Evolutionary conservation across 768 basidiomycete species (phyloP).

Genomic region (Hemileccinum rubropunctum): DNA sequence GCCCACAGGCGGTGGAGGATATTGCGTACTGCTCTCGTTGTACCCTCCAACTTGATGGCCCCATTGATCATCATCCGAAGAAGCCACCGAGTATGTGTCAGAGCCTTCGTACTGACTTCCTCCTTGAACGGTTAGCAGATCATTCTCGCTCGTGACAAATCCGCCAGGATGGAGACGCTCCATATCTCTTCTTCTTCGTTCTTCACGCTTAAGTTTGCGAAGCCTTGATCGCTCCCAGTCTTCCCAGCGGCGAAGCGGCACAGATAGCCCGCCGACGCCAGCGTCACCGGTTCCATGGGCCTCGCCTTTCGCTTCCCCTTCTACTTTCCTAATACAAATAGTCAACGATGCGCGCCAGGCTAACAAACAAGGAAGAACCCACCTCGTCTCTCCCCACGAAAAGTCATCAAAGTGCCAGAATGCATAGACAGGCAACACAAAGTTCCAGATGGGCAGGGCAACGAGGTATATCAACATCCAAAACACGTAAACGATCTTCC

Average conservation of each 20-base stretch:
- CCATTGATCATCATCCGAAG: constrained; percentile 96
- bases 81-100: constrained; percentile 76
- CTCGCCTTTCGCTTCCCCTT: constrained; percentile 80
- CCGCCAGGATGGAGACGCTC: constrained; percentile 75
- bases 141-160: constrained; percentile 59
- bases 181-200: constrained; percentile 75
- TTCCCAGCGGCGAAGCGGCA: constrained; percentile 98
- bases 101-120: constrained; percentile 75
- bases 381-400: constrained; percentile 99
- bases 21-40: constrained; percentile 78
- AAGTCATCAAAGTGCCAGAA: constrained; percentile 99
- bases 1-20: constrained; percentile 83
- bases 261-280: constrained; percentile 48
- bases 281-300: constrained; percentile 72
- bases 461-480: constrained; percentile 97
- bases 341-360: constrained; percentile 9
- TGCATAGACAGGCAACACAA: constrained; percentile 89
- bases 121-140: constrained; percentile 54
- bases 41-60: constrained; percentile 93
- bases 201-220: constrained; percentile 87
- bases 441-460: constrained; percentile 96
- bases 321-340: constrained; percentile 71
- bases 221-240: constrained; percentile 97
- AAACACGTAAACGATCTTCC: constrained; percentile 93
- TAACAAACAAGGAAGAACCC: constrained; percentile 22